These are phyloP conservation scores for Microbotryum scabiosae DNA, from an alignment of 1,284 basidiomycete genomes.

Conservation along the genomic window DNA sequence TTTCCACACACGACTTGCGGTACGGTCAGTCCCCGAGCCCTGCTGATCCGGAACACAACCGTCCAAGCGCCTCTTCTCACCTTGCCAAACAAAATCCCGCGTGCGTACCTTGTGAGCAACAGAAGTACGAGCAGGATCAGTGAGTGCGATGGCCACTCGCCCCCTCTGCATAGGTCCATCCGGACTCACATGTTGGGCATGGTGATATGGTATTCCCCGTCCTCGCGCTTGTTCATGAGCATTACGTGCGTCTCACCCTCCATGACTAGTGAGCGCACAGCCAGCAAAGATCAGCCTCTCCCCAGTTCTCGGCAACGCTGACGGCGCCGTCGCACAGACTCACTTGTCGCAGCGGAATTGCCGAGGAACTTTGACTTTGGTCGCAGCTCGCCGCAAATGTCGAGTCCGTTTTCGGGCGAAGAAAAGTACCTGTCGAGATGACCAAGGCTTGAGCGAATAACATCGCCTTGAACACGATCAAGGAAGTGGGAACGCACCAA, in stretches of 20 bases:
- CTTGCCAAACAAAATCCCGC: slow-evolving; percentile 93
- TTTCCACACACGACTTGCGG: not conserved
- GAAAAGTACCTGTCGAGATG: slow-evolving; percentile 58
- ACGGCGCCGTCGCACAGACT: no score
- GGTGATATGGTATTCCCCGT: slow-evolving; percentile 81
- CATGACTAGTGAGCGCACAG: slow-evolving; percentile 48
- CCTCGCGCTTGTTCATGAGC: slow-evolving; percentile 68
- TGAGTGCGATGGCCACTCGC: not conserved
- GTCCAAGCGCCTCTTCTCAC: not conserved
- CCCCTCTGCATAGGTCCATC: no score
- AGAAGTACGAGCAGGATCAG: not conserved
- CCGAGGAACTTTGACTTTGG: slow-evolving; percentile 95
- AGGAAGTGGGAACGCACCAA: slow-evolving; percentile 44
- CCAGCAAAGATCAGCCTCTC: no score
- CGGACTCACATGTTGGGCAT: slow-evolving; percentile 77
- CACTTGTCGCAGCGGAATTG: slow-evolving; percentile 71
- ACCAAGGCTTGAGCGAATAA: not conserved
- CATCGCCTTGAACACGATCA: not conserved
- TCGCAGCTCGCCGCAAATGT: slow-evolving; percentile 84
- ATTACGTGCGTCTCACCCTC: slow-evolving; percentile 87
- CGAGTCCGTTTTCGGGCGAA: slow-evolving; percentile 71
- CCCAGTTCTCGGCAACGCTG: no score
- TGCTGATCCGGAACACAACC: not conserved
- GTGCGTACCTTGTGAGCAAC: slow-evolving; percentile 56
- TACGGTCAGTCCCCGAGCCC: not conserved